Evolutionary conservation across 2,329 filamentous ascomycete genomes (phyloP).

Genomic region (Colletotrichum sp.): DNA sequence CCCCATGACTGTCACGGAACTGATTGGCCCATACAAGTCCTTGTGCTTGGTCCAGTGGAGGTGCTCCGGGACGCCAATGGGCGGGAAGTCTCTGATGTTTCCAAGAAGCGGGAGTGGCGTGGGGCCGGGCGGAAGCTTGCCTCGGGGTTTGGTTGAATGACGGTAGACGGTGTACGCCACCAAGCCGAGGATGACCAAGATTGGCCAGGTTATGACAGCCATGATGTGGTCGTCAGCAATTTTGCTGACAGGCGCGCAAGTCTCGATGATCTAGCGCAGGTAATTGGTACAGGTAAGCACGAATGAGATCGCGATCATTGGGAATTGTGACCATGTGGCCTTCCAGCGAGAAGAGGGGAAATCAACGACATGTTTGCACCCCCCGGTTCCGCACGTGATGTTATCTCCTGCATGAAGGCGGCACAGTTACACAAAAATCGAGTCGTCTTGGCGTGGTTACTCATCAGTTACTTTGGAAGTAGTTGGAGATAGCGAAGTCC

Average conservation of each 20-base stretch:
- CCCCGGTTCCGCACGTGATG: neutral
- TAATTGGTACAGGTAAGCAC: accelerated
- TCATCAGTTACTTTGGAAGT: neutral
- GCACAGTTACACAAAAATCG: neutral
- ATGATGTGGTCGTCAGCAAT: neutral
- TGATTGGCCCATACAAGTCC: constrained; percentile 39
- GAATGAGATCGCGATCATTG: neutral
- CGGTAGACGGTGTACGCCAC: neutral
- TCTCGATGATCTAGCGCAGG: accelerated
- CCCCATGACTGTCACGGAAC: constrained; percentile 44
- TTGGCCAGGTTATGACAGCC: neutral
- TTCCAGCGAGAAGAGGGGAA: neutral
- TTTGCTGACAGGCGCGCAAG: neutral
- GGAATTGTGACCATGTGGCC: neutral
- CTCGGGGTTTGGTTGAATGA: neutral
- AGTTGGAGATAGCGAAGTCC: neutral
- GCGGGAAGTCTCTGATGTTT: constrained; percentile 53
- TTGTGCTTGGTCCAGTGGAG: constrained; percentile 46
- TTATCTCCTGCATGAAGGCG: neutral
- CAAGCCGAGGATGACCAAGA: neutral
- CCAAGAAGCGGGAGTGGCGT: constrained; percentile 51
- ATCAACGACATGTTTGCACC: neutral
- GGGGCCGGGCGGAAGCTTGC: constrained; percentile 52
- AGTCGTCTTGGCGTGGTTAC: neutral
- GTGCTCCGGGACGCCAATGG: constrained; percentile 35